Conservation (phyloP, 148 eudicot genomes). For the Chenopodium quinoa region DNA sequence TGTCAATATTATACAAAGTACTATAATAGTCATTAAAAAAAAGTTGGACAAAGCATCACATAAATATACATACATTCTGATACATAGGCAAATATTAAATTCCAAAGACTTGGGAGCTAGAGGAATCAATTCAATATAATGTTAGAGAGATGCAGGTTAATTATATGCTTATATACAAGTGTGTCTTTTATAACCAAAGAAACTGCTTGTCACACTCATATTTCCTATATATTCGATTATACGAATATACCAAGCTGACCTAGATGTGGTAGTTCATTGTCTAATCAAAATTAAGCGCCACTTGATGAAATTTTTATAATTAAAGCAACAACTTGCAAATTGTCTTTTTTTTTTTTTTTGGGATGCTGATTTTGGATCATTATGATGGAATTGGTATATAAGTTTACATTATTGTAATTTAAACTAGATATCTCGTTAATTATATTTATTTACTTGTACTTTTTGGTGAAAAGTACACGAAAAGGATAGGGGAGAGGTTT, state of each 20-base stretch:
- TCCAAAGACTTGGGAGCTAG: conserved; percentile 21
- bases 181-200: not conserved
- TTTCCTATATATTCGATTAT: not conserved
- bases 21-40: too few relatives aligned
- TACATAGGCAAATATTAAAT: not conserved
- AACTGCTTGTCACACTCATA: not conserved
- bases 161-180: too few relatives aligned
- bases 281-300: not conserved
- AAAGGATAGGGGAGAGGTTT: not conserved
- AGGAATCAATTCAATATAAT: not conserved
- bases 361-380: not conserved
- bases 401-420: too few relatives aligned
- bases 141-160: too few relatives aligned
- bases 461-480: conserved; percentile 3
- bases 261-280: not conserved
- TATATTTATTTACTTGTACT: not conserved
- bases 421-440: too few relatives aligned
- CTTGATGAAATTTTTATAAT: not conserved
- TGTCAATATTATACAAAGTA: too few relatives aligned
- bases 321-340: too few relatives aligned
- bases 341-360: too few relatives aligned
- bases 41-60: not conserved
- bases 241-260: not conserved
- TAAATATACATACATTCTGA: not conserved
- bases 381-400: not conserved